Base-by-base conservation (phyloP, 495 filamentous ascomycete species). In the Aspergillus saccharolyticus region DNA sequence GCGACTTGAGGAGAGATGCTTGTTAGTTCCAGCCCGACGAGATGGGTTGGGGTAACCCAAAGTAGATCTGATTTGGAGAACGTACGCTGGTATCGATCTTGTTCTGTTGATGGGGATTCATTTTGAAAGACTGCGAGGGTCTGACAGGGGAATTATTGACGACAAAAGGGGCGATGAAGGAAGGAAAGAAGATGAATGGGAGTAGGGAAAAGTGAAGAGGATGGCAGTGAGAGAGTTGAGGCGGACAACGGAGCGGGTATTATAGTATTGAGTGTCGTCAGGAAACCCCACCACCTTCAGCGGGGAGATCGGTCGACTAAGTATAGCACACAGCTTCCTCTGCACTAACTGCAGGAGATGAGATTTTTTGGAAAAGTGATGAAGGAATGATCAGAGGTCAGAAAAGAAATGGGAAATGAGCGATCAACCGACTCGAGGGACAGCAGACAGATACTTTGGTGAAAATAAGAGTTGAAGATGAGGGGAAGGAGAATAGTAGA, bases 31-130 rank as follows among this genome's bases (percentile, higher is more conserved):
- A 25, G 44, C 20, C 56, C 48, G 39, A 39, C 30, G 61, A 59
- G 58, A 28, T 57, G 14, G 4, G 33, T 5, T 2, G 15, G 42
- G 50, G 55, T 20, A 50, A 54, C 50, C 39, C 42, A 55, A 54
- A 43, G 44, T 19, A 5, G 54, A 43, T 48, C 54, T 18, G 33
- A 45, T 55, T n/a, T 28, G 25, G 25, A 49, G 55, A 53, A 81
- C 90, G 79, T 70, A 97, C 94, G 78, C 80, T 91, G 75, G 96
- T 82, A 74, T 98, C 93, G 60, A 97, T 78, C 79, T 98, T 97
- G 80, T 96, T 96, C 78, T 90, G 88, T 78, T 96, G 89, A 69
- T 91, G 89, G 60, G 94, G 94, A 74, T 96, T 96, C 90, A 98
- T 95, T 63, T 53, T 83, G 73, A 66, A 62, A 49, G 52, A 24